phyloP scores from a whole-genome alignment of 768 basidiomycete species.

The Fistulinella prunicolor region DNA sequence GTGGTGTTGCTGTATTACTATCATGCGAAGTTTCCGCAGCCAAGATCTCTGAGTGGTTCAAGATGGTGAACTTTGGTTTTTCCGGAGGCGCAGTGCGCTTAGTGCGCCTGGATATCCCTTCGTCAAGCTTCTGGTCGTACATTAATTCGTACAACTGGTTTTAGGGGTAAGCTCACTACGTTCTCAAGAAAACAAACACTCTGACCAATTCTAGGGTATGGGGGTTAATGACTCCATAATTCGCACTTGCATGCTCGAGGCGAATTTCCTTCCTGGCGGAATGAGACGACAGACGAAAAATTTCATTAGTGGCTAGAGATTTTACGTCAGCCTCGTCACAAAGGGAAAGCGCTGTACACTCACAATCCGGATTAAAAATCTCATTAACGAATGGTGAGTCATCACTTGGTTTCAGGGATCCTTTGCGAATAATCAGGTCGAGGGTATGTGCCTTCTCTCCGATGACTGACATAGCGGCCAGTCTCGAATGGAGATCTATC shows the following conservation, averaged over 20 bases:
- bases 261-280: slow-evolving; percentile 35
- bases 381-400: slow-evolving; percentile 54
- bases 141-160: slow-evolving; percentile 47
- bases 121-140: slow-evolving; percentile 49
- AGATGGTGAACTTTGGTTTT: slow-evolving; percentile 36
- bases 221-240: slow-evolving; percentile 54
- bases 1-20: not conserved
- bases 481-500: slow-evolving; percentile 41
- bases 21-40: slow-evolving; percentile 26
- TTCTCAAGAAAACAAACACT: not conserved
- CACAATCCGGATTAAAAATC: slow-evolving; percentile 50
- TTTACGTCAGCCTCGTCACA: not conserved
- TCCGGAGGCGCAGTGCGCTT: slow-evolving; percentile 6
- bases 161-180: not conserved
- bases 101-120: slow-evolving; percentile 38
- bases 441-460: slow-evolving; percentile 35
- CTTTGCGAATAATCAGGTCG: slow-evolving; percentile 51
- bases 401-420: slow-evolving; percentile 49
- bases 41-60: slow-evolving; percentile 35
- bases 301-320: slow-evolving; percentile 38
- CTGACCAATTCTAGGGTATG: slow-evolving; percentile 42
- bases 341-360: slow-evolving; percentile 11
- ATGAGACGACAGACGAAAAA: slow-evolving; percentile 39
- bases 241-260: slow-evolving; percentile 47
- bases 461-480: slow-evolving; percentile 30